A percentile compares a stretch with the other conserved stretches of the same genome.
Conservation (phyloP, 805 yeast species). For the Wickerhamomyces xylosicus region DNA sequence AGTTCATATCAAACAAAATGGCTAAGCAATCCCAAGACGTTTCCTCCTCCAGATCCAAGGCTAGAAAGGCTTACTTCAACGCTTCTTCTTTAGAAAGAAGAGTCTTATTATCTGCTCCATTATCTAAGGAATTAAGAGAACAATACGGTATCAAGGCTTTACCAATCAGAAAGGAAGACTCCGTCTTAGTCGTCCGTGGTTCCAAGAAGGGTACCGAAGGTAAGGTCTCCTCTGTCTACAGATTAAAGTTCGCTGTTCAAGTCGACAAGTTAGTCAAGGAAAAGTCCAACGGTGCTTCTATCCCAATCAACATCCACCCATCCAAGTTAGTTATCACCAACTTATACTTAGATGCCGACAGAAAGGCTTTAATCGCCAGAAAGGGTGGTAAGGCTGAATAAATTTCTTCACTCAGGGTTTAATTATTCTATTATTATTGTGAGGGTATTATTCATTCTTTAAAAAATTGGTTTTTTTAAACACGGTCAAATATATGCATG, state of each 20-base stretch:
- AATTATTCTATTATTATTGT: neutral
- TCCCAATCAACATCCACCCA: conserved; percentile 96
- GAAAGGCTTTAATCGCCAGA: conserved; percentile 95
- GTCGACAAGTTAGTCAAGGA: conserved; percentile 96
- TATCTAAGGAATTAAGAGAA: conserved; percentile 97
- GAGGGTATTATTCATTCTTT: neutral
- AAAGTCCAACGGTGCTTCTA: conserved; percentile 95
- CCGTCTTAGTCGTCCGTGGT: conserved; percentile 94
- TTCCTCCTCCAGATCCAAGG: conserved; percentile 97
- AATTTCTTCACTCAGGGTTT: conserved; percentile 20
- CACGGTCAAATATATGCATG: neutral
- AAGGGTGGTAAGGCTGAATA: conserved; percentile 97
- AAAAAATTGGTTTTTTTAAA: neutral
- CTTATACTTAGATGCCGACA: conserved; percentile 96
- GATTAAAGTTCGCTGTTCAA: conserved; percentile 95
- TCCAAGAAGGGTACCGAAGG: conserved; percentile 99
- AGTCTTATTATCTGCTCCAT: conserved; percentile 92
- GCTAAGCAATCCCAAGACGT: conserved; percentile 73
- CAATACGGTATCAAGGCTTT: conserved; percentile 92
- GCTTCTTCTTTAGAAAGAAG: conserved; percentile 97
- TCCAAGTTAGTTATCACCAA: conserved; percentile 98
- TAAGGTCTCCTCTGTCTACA: conserved; percentile 94
- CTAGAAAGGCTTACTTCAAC: conserved; percentile 99
- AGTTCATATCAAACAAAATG: conserved; percentile 19
- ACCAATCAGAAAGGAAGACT: conserved; percentile 97